These are phyloP conservation scores for Cydonia oblonga DNA, from an alignment of 331 rosid species.

Conservation along the genomic window DNA sequence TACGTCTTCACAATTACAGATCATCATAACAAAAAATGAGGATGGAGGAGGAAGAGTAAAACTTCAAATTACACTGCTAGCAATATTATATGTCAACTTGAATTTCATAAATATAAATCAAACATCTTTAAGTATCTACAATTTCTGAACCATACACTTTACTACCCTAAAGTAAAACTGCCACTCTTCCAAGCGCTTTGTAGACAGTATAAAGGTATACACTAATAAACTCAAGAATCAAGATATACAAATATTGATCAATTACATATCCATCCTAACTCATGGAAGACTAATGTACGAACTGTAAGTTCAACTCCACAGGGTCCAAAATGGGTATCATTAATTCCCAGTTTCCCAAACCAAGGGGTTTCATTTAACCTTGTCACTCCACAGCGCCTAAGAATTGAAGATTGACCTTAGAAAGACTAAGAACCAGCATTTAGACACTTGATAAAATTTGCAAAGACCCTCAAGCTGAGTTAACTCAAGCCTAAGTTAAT, in stretches of 20 bases:
- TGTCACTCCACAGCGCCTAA: background rate
- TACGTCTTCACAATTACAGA: background rate
- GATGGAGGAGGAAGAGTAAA: background rate
- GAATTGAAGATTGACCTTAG: background rate
- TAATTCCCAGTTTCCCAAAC: background rate
- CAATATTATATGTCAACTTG: background rate
- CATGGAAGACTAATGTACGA: background rate
- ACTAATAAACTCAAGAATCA: too few relatives aligned
- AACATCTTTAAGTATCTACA: background rate
- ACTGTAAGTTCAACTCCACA: background rate
- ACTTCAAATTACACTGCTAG: background rate
- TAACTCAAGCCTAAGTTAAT: background rate
- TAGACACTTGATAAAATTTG: background rate
- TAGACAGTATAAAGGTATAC: too few relatives aligned
- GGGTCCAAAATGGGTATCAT: background rate
- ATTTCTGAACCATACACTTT: background rate
- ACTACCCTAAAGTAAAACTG: background rate
- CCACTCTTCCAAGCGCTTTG: background rate
- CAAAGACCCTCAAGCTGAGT: slow-evolving; percentile 1
- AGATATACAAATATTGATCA: background rate
- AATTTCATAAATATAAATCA: background rate
- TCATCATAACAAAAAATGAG: background rate
- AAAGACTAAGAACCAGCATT: background rate
- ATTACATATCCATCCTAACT: background rate
- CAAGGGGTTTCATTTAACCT: background rate